Evolutionary conservation across 2,329 filamentous ascomycete genomes (phyloP), one percentile per base, ranked within the genome.

Genomic region (Gaeumannomyces sp.): DNA sequence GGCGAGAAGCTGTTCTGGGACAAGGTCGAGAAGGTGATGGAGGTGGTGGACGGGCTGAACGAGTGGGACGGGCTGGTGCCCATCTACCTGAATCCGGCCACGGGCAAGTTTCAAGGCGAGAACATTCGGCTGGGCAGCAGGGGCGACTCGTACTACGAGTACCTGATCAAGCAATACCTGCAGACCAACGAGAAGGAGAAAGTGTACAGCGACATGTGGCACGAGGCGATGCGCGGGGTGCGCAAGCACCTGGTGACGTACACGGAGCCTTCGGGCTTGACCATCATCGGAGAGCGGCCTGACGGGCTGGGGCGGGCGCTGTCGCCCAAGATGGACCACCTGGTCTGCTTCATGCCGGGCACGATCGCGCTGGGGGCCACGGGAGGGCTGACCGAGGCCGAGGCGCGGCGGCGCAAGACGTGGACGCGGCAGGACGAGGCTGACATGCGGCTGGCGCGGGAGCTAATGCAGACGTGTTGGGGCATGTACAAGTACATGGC

Each of bases 91-190:
- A 88, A 92, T 74, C 87, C 95, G 4, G 85, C 88, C 33, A 87
- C 81, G 16, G 95, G 95, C 65, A 79, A 86, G 64, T 99, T 98
- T 77, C 84, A 86, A 62, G 92, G 92, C 27, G 78, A 87, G 27
- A 96, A 97, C 73, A 94, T 99, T 72, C 90, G 95, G 25, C 83
- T 98, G 28, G 95, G 95, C 56, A 97, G 92, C 74, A 87, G 95
- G 67, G 95, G 95, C 60, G 95, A 99, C 79, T 97, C 93, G 61
- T 99, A 98, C 78, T 99, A 99, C 78, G 92, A 99, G 78, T 99
- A 99, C 75, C 86, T 99, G 62, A 96, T 98, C 81, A 99, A 99
- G 79, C 95, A 99, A 76, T 98, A 96, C 74, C 83, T 97, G 27
- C 95, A 99, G 76, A 99, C 95, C 16, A 91, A 91, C 65, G 87